Evolutionary conservation across 1,284 basidiomycete genomes (phyloP), one percentile per base, ranked within the genome.

Genomic region (Abortiporus biennis): DNA sequence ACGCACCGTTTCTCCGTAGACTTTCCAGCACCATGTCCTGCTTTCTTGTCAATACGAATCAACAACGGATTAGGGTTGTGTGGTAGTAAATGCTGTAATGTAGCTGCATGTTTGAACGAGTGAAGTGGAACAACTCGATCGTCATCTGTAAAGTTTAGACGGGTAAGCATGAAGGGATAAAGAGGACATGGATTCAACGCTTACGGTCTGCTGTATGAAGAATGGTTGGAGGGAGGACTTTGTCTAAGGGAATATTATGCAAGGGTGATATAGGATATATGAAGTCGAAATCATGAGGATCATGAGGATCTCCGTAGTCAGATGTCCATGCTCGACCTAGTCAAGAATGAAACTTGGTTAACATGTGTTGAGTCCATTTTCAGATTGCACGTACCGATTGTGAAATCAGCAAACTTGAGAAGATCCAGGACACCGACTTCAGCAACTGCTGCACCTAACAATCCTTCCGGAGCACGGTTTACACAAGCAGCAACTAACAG

Each of bases 381-480:
- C 27, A n/a, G 27, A 29, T n/a, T n/a, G n/a, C 9, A 29, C 27
- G 27, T n/a, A 29, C 27, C 27, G 25, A 27, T 24, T 13, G 37
- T 27, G 32, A 40, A 33, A 25, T 21, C 27, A n/a, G 27, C 27
- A 29, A 83, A 84, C 69, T 84, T 85, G 47, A 93, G 72, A 52
- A 92, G 69, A 62, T 93, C 90, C 48, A 84, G 69, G 1, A 92
- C 88, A 2, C 88, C 87, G 3, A 90, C 87, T 56, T 89, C 84
- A 1, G 84, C 81, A 4, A 90, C 69, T 1, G 73, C 87, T n/a
- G 85, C 83, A 19, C 88, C 89, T 52, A 89, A 80, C 2, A 85
- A 79, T 6, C 80, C 82, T 56, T 86, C 76, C 1, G 81, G 80
- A 1, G 86, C 86, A 42, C 85, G 82, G 52, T 92, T 88, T 31